Evolutionary conservation across 306 rosid species (phyloP).

Genomic region (Pachyrhizus erosus): DNA sequence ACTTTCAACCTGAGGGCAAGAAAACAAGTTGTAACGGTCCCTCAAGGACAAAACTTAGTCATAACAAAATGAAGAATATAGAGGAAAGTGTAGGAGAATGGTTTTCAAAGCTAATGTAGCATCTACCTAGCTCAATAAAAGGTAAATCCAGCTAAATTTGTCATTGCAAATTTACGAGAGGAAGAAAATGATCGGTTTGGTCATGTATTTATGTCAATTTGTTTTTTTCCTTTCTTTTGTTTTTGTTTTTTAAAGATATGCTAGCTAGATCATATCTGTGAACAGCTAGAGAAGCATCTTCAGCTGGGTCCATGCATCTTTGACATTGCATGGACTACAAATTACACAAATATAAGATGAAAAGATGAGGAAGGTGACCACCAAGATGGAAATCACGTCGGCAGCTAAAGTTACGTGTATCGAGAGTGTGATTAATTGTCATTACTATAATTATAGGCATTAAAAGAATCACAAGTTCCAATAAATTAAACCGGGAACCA

Average conservation of each 20-base stretch:
- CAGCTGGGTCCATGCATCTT: slow-evolving; percentile 11
- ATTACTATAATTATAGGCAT: slow-evolving; percentile 53
- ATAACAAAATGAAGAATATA: not conserved
- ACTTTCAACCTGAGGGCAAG: not conserved
- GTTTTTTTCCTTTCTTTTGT: not conserved
- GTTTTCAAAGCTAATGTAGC: not conserved
- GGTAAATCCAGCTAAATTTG: slow-evolving; percentile 4
- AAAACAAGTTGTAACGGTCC: not conserved
- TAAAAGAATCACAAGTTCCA: slow-evolving; percentile 69
- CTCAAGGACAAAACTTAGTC: not conserved
- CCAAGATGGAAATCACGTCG: slow-evolving; percentile 26
- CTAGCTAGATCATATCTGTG: slow-evolving; percentile 3
- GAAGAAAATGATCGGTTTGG: not conserved
- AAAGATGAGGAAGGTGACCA: slow-evolving; percentile 27
- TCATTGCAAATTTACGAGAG: slow-evolving; percentile 5
- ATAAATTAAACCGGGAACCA: slow-evolving; percentile 53
- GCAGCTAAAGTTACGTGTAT: slow-evolving; percentile 44
- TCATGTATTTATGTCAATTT: not conserved
- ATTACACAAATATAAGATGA: slow-evolving; percentile 4
- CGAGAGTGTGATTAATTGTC: slow-evolving; percentile 56
- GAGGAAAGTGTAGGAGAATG: not conserved
- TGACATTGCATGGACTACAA: not conserved
- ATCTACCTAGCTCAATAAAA: not conserved
- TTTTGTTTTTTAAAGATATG: not conserved
- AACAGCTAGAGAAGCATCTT: not conserved